Conservation (phyloP, 2,329 filamentous ascomycete species). For the Elsinoe fawcettii region DNA sequence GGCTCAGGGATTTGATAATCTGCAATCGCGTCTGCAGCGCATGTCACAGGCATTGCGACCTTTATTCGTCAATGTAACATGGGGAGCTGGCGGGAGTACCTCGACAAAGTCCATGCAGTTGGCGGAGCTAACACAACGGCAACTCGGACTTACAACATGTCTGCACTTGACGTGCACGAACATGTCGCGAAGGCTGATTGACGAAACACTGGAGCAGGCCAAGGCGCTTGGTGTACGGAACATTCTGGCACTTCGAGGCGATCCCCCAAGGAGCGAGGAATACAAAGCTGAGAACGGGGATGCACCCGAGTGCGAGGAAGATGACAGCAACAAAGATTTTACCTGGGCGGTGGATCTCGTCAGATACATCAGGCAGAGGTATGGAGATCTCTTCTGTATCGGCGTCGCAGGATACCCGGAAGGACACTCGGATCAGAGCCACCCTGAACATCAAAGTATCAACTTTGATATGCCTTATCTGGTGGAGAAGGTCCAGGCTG, state of each 20-base stretch:
- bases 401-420: constrained; percentile 94
- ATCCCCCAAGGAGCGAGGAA: constrained; percentile 82
- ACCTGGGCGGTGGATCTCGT: constrained; percentile 85
- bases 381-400: constrained; percentile 93
- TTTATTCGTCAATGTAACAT: constrained; percentile 94
- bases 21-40: constrained; percentile 84
- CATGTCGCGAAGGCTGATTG: constrained; percentile 80
- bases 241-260: constrained; percentile 83
- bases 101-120: constrained; percentile 85
- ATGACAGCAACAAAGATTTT: constrained; percentile 66
- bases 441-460: constrained; percentile 67
- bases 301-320: constrained; percentile 46
- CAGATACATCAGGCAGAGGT: constrained; percentile 72
- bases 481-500: constrained; percentile 81
- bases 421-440: constrained; percentile 84
- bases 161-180: constrained; percentile 96
- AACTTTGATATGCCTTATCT: constrained; percentile 71
- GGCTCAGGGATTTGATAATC: constrained; percentile 72
- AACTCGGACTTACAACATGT: constrained; percentile 87
- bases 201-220: constrained; percentile 82
- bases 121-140: constrained; percentile 88
- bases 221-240: constrained; percentile 88
- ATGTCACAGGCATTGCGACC: constrained; percentile 89
- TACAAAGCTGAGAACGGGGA: constrained; percentile 59
- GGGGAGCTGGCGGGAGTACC: constrained; percentile 93